A percentile compares a stretch with the other conserved stretches of the same genome.
phyloP scores from a whole-genome alignment of 257 asterid species.

The Solanum gracilifrons region DNA sequence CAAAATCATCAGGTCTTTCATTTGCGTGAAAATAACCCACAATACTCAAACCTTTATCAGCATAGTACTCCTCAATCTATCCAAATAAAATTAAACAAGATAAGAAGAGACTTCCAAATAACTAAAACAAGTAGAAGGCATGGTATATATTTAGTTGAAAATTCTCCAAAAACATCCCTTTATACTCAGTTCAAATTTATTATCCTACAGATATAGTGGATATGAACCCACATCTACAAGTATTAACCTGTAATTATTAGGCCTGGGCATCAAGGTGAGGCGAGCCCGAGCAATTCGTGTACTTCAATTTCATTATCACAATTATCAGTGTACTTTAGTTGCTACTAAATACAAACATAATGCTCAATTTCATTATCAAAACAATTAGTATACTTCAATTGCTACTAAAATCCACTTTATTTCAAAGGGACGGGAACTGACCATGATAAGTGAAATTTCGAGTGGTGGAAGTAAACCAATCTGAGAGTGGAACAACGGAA shows the following conservation, averaged over 20 bases:
- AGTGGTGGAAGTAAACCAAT: slow-evolving; percentile 88
- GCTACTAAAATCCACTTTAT: neutral
- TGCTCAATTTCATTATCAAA: neutral
- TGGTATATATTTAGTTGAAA: neutral
- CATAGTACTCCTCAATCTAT: slow-evolving; percentile 83
- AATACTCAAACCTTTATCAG: slow-evolving; percentile 62
- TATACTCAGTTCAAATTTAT: neutral
- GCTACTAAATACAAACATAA: neutral
- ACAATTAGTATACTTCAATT: neutral
- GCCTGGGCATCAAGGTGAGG: neutral
- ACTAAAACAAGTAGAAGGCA: neutral
- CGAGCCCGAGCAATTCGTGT: neutral
- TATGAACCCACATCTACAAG: neutral
- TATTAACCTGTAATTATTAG: neutral
- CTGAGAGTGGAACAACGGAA: slow-evolving; percentile 92
- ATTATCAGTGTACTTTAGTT: neutral
- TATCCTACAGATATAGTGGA: neutral
- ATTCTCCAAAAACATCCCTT: neutral
- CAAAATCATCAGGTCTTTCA: slow-evolving; percentile 74
- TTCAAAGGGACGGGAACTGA: slow-evolving; percentile 8
- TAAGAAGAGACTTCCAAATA: neutral
- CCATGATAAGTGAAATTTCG: slow-evolving; percentile 88
- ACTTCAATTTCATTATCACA: neutral
- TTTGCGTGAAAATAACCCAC: slow-evolving; percentile 96
- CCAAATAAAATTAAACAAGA: neutral